A percentile compares a stretch with the other conserved stretches of the same genome.
phyloP scores from a whole-genome alignment of 176 grass and related monocot genomes.

The Lolium perenne region DNA sequence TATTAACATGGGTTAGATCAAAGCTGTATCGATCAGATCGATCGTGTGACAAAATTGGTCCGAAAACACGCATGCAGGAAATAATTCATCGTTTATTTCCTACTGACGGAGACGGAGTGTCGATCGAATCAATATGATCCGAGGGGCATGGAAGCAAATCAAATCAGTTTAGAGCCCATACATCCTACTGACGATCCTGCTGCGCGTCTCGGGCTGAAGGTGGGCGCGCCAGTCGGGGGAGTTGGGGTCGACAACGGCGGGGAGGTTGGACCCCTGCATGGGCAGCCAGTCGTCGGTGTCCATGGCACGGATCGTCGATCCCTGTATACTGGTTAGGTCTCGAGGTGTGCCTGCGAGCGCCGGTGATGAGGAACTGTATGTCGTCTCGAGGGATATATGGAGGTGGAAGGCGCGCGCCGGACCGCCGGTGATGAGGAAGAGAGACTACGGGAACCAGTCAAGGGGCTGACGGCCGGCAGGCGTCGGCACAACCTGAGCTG shows the following conservation, averaged over 20 bases:
- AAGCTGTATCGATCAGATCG: background rate
- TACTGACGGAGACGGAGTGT: no score
- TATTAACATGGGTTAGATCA: background rate
- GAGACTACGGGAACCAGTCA: no score
- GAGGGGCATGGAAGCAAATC: background rate
- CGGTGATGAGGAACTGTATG: no score
- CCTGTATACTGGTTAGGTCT: no score
- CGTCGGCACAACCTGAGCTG: no score
- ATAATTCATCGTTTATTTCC: no score
- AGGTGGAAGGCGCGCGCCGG: no score
- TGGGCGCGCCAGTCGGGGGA: background rate
- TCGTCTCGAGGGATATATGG: no score
- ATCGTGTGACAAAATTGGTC: background rate
- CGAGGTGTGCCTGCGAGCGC: no score
- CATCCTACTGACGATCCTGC: conserved; percentile 15
- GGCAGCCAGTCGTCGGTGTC: background rate
- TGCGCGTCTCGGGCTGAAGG: background rate
- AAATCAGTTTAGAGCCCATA: background rate
- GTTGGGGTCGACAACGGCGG: background rate
- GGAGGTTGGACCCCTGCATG: background rate
- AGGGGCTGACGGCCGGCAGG: no score
- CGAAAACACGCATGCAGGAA: no score
- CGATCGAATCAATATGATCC: background rate
- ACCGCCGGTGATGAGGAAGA: no score
- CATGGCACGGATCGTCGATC: background rate